Percentiles rank a stretch among this genome's conserved stretches.
These are phyloP conservation scores for Cornus kousa DNA, from an alignment of 148 eudicot genomes.

Conservation along the genomic window DNA sequence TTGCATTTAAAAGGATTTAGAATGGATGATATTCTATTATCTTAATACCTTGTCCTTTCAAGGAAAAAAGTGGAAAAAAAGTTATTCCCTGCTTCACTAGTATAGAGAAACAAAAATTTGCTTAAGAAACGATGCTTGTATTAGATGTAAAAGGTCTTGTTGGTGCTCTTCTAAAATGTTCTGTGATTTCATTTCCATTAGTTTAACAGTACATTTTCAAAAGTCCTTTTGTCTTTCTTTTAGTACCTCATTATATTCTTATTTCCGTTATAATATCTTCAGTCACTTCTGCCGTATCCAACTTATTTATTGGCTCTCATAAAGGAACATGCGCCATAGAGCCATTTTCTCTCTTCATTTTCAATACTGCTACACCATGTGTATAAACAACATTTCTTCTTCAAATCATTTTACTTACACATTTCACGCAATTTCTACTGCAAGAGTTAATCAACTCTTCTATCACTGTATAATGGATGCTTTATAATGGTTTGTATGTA, in stretches of 20 bases:
- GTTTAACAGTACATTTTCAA: no score
- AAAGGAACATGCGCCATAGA: not conserved
- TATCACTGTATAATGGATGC: no score
- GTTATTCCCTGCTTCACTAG: not conserved
- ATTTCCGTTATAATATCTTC: no score
- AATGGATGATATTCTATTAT: not conserved
- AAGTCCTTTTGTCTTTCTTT: no score
- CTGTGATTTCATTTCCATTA: no score
- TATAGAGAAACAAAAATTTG: not conserved
- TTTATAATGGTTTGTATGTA: no score
- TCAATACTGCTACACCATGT: not conserved
- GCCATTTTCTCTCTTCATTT: not conserved
- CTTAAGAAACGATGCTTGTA: not conserved
- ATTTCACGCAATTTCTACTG: not conserved
- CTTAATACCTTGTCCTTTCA: not conserved
- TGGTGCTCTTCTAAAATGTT: not conserved
- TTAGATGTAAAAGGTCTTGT: not conserved
- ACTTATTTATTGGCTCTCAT: not conserved
- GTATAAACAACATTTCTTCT: not conserved
- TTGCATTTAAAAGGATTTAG: not conserved
- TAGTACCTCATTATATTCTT: not conserved
- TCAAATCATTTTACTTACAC: no score
- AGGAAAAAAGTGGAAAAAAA: not conserved
- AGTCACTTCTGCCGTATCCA: not conserved
- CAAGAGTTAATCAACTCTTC: not conserved